A percentile compares a stretch with the other conserved stretches of the same genome.
phyloP scores from a whole-genome alignment of 805 yeast genomes.

The Saccharomycopsis malanga region DNA sequence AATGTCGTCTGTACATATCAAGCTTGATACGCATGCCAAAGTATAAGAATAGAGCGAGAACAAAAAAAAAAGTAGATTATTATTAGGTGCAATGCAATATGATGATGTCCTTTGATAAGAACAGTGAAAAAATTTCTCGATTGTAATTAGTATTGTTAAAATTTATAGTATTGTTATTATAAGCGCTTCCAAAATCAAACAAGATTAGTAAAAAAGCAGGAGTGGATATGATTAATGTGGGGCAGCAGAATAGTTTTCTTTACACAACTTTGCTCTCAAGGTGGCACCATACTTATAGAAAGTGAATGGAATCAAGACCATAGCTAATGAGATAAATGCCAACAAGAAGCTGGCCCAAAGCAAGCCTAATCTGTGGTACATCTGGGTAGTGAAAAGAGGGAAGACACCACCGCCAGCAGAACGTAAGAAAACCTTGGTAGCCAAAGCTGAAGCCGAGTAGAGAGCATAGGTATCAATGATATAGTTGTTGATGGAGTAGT shows the following conservation, averaged over 20 bases:
- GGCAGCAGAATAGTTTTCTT: slow-evolving; percentile 52
- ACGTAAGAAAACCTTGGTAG: slow-evolving; percentile 74
- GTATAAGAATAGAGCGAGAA: too few species aligned
- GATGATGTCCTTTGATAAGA: too few species aligned
- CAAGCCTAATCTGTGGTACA: slow-evolving; percentile 67
- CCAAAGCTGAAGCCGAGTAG: slow-evolving; percentile 73
- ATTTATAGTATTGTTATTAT: too few species aligned
- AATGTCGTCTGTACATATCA: too few species aligned
- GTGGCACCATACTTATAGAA: slow-evolving; percentile 61
- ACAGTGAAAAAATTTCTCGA: too few species aligned
- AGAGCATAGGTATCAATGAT: slow-evolving; percentile 86
- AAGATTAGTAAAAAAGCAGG: too few species aligned
- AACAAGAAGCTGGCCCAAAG: slow-evolving; percentile 78
- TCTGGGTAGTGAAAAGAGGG: slow-evolving; percentile 74
- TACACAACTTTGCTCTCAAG: slow-evolving; percentile 59
- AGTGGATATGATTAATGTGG: too few species aligned
- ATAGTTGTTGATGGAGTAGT: slow-evolving; percentile 72
- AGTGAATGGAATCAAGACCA: slow-evolving; percentile 65
- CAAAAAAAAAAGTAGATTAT: too few species aligned
- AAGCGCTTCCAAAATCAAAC: too few species aligned
- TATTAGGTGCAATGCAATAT: too few species aligned
- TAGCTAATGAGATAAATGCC: slow-evolving; percentile 70
- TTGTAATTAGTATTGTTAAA: too few species aligned
- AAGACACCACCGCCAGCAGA: slow-evolving; percentile 84
- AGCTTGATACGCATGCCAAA: too few species aligned